Evolutionary conservation across 2,329 filamentous ascomycete species (phyloP).

Genomic region (Fusarium armeniacum): DNA sequence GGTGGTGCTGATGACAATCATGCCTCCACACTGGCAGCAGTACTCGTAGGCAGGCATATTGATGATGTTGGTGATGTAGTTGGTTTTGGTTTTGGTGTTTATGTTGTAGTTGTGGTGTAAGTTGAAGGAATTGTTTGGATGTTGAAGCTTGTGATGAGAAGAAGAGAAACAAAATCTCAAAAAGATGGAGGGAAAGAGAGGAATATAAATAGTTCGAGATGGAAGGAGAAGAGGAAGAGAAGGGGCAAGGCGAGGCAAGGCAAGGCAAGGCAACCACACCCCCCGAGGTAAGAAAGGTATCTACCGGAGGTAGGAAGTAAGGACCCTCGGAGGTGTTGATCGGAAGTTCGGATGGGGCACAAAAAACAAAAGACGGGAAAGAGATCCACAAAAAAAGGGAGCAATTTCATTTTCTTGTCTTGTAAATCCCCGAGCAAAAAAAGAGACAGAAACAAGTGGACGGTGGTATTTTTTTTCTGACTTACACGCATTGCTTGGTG

Average conservation of each 20-base stretch:
- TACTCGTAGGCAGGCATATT: constrained; percentile 64
- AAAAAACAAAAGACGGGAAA: constrained; percentile 1
- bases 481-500: constrained; percentile 31
- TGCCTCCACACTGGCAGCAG: constrained; percentile 69
- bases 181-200: constrained; percentile 28
- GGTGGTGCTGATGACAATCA: constrained; percentile 70
- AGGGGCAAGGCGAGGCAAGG: not conserved
- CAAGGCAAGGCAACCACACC: constrained; percentile 16
- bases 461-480: constrained; percentile 15
- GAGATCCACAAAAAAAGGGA: constrained; percentile 12
- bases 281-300: not conserved
- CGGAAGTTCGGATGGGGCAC: constrained; percentile 17
- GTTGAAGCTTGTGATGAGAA: constrained; percentile 4
- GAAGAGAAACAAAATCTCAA: not conserved
- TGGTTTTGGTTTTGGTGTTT: constrained; percentile 2
- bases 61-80: constrained; percentile 24
- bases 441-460: constrained; percentile 4
- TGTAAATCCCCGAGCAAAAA: constrained; percentile 8
- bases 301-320: not conserved
- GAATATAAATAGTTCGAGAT: constrained; percentile 43
- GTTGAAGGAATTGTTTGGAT: constrained; percentile 10
- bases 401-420: constrained; percentile 3
- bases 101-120: constrained; percentile 17
- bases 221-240: constrained; percentile 5
- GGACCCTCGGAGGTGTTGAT: constrained; percentile 33